These are phyloP conservation scores for Schizonepeta tenuifolia DNA, from an alignment of 257 asterid species.

Conservation along the genomic window DNA sequence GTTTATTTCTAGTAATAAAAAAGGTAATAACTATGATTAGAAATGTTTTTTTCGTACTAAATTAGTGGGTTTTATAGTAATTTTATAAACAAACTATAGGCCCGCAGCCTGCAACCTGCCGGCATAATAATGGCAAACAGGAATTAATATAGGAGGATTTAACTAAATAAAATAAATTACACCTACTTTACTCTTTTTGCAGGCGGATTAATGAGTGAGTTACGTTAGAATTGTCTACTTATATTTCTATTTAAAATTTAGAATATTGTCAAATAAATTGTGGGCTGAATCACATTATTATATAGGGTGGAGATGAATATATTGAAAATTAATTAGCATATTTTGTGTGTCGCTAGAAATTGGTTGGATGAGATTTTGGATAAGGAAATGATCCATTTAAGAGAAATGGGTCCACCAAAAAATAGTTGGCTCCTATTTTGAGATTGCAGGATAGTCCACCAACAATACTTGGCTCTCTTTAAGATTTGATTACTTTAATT, in stretches of 20 bases:
- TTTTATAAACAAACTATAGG: slow-evolving; percentile 17
- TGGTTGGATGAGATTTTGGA: slow-evolving; percentile 69
- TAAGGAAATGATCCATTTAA: slow-evolving; percentile 49
- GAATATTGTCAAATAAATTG: neutral
- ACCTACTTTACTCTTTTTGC: slow-evolving; percentile 18
- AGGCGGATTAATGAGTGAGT: neutral
- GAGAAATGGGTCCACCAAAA: slow-evolving; percentile 49
- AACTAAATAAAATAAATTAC: slow-evolving; percentile 14
- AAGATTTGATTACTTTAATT: neutral
- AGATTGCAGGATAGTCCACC: neutral
- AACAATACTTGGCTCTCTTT: neutral
- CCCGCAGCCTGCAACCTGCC: slow-evolving; percentile 33
- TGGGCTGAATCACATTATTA: neutral
- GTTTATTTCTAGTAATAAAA: slow-evolving; percentile 3
- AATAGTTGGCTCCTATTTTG: neutral
- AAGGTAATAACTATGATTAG: slow-evolving; percentile 4
- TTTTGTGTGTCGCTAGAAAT: slow-evolving; percentile 22
- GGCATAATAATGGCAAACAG: slow-evolving; percentile 37
- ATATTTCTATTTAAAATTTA: neutral
- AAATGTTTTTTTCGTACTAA: slow-evolving; percentile 13
- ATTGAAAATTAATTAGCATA: neutral
- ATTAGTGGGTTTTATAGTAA: neutral
- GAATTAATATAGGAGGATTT: neutral
- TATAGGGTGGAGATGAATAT: neutral
- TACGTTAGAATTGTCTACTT: neutral